A percentile compares a stretch with the other conserved stretches of the same genome.
These are phyloP conservation scores for Penicillium desertorum DNA, from an alignment of 495 filamentous ascomycete genomes.

Conservation along the genomic window DNA sequence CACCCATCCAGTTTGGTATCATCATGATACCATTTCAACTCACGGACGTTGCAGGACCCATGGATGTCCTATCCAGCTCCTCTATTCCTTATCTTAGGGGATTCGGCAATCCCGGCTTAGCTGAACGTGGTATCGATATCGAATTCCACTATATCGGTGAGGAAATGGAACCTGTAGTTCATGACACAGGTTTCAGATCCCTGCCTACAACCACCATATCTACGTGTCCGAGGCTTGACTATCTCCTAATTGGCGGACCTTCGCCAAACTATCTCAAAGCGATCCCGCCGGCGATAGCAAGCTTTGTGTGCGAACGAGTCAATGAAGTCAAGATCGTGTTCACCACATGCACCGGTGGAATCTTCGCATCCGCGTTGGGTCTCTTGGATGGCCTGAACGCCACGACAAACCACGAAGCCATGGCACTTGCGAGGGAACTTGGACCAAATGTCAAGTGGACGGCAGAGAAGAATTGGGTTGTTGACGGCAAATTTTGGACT, in stretches of 20 bases:
- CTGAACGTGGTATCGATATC: background rate
- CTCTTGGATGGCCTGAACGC: background rate
- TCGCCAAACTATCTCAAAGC: background rate
- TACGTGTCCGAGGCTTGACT: background rate
- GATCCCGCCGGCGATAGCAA: background rate
- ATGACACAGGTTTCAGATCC: background rate
- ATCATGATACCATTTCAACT: slow-evolving; percentile 2
- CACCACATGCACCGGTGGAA: background rate
- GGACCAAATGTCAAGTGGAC: slow-evolving; percentile 2
- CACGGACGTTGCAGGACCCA: background rate
- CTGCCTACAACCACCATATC: background rate
- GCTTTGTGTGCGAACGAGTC: background rate
- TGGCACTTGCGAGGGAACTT: background rate
- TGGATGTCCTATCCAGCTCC: background rate
- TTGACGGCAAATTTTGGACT: slow-evolving; percentile 2
- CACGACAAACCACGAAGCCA: background rate
- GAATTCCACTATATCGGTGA: slow-evolving; percentile 3
- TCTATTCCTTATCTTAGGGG: background rate
- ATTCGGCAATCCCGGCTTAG: background rate
- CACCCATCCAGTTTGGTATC: slow-evolving; percentile 1
- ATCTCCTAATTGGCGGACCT: background rate
- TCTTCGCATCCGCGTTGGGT: background rate
- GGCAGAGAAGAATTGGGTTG: background rate
- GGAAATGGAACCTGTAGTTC: background rate
- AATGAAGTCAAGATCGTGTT: background rate